These are phyloP conservation scores for Aspergillus bridgeri DNA, from an alignment of 495 filamentous ascomycete genomes.

Conservation along the genomic window DNA sequence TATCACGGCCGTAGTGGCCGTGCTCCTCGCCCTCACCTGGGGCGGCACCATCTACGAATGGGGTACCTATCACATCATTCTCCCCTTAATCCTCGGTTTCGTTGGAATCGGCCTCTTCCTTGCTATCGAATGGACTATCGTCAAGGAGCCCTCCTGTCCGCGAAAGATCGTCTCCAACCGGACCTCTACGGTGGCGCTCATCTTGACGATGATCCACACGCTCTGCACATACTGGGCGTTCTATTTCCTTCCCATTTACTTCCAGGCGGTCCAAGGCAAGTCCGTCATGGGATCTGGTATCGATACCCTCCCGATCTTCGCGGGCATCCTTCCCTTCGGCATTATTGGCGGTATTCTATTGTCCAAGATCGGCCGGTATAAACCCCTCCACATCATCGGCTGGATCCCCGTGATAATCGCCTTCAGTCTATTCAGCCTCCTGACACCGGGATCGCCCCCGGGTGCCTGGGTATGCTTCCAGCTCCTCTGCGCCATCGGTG, in stretches of 20 bases:
- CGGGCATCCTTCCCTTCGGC: conserved; percentile 27
- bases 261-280: conserved; percentile 31
- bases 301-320: conserved; percentile 28
- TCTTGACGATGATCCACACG: no score
- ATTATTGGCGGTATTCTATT: conserved; percentile 28
- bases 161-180: conserved; percentile 2
- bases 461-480: conserved; percentile 29
- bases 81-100: conserved; percentile 1
- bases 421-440: conserved; percentile 36
- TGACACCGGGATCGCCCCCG: conserved; percentile 16
- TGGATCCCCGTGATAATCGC: conserved; percentile 37
- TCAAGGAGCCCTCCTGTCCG: conserved; percentile 3
- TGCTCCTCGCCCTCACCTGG: no score
- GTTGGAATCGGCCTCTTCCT: background rate
- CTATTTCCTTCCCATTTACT: conserved; percentile 48
- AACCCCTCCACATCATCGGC: conserved; percentile 37
- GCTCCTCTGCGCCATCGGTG: conserved; percentile 27
- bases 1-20: no score
- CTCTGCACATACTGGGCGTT: background rate
- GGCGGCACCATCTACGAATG: no score
- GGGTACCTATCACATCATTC: background rate
- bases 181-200: conserved; percentile 1
- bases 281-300: conserved; percentile 32
- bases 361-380: conserved; percentile 40
- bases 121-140: background rate